These are phyloP conservation scores for Calonectria crousiana DNA, from an alignment of 2,329 filamentous ascomycete species.

Conservation along the genomic window DNA sequence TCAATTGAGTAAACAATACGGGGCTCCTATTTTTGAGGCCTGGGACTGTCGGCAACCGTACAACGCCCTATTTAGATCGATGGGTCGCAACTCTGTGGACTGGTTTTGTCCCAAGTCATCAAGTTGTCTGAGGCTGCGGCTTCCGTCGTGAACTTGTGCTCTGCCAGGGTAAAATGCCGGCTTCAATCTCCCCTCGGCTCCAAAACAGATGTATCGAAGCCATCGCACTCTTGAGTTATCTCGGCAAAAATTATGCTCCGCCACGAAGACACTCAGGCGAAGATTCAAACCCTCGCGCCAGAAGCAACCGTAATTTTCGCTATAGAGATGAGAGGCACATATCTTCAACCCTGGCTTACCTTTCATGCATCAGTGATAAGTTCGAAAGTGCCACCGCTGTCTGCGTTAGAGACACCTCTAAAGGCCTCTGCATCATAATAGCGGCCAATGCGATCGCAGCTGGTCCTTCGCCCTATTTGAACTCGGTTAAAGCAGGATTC, in stretches of 20 bases:
- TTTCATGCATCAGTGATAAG: constrained; percentile 34
- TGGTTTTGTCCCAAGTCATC: not conserved
- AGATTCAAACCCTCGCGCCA: not conserved
- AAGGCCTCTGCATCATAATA: constrained; percentile 29
- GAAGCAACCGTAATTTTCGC: not conserved
- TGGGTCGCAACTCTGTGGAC: not conserved
- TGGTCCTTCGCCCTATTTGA: constrained; percentile 25
- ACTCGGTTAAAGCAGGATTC: constrained; percentile 29
- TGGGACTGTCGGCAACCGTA: not conserved
- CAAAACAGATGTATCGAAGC: constrained; percentile 20
- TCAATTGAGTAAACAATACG: not conserved
- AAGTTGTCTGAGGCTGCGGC: not conserved
- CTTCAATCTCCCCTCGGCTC: not conserved
- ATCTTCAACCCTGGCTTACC: constrained; percentile 30
- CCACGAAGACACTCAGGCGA: not conserved
- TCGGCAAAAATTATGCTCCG: constrained; percentile 16
- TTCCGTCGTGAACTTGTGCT: not conserved
- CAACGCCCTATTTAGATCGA: not conserved
- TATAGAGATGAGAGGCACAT: constrained; percentile 34
- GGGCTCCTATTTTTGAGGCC: not conserved
- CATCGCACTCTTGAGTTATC: constrained; percentile 33
- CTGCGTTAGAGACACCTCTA: constrained; percentile 28
- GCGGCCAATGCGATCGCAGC: constrained; percentile 31
- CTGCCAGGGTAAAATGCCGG: not conserved
- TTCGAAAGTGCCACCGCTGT: constrained; percentile 31